These are phyloP conservation scores for Parachlorella kessleri DNA, from an alignment of 139 green algal species.

Conservation along the genomic window DNA sequence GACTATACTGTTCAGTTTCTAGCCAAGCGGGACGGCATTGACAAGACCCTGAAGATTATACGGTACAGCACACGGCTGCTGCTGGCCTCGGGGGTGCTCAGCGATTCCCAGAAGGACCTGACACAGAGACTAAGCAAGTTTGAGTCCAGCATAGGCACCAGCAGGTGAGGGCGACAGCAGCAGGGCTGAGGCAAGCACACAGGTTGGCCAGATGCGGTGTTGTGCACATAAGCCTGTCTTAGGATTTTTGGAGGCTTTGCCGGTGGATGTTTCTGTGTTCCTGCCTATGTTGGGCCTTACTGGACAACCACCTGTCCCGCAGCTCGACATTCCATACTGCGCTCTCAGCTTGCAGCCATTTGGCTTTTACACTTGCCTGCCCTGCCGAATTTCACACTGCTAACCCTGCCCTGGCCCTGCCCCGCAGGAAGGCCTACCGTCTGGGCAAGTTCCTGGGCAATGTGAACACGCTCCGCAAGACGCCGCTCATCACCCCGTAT, in stretches of 20 bases:
- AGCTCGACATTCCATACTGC: too few relatives aligned
- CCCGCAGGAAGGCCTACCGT: slow-evolving; percentile 78
- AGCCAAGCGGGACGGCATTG: slow-evolving; percentile 81
- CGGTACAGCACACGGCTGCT: slow-evolving; percentile 72
- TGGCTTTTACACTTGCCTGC: too few relatives aligned
- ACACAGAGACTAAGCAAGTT: slow-evolving; percentile 57
- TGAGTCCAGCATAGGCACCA: slow-evolving; percentile 64
- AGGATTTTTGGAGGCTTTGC: too few relatives aligned
- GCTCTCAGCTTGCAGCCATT: too few relatives aligned
- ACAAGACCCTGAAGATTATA: slow-evolving; percentile 80
- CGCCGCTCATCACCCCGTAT: slow-evolving; percentile 23
- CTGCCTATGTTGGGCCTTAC: too few relatives aligned
- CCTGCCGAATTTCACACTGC: too few relatives aligned
- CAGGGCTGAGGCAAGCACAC: too few relatives aligned
- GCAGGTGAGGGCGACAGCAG: slow-evolving; percentile 61
- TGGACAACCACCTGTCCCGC: too few relatives aligned
- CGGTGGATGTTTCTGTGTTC: too few relatives aligned
- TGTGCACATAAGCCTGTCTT: too few relatives aligned
- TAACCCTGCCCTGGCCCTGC: too few relatives aligned
- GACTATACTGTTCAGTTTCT: slow-evolving; percentile 69
- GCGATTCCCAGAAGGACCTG: slow-evolving; percentile 37
- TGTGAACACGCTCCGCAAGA: slow-evolving; percentile 69
- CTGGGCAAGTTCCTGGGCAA: slow-evolving; percentile 85
- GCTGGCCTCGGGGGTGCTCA: slow-evolving; percentile 47
- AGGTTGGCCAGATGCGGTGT: not conserved